Base-by-base conservation (phyloP, 176 grass and related monocot species). In the Carex parvula region DNA sequence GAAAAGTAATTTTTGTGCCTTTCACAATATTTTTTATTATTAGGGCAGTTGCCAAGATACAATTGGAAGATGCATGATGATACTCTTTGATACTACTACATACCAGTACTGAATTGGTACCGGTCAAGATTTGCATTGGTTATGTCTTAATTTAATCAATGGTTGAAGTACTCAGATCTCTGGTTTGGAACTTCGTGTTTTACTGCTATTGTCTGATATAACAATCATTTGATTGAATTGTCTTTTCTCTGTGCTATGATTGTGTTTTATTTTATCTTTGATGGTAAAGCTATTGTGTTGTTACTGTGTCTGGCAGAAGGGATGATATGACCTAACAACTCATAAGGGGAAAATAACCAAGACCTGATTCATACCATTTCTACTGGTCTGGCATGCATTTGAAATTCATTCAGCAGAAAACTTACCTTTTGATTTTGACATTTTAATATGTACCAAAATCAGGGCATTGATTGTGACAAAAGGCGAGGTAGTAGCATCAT, bases 401-500 rank as follows among this genome's bases (percentile, higher is more conserved):
- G 22, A 1, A 78, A 10, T 32, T 78, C 26, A 17, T 57, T 9
- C 44, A 30, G 57, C 2, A 33, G 33, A 33, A 46, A 57, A 18
- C 50, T 78, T 32, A 10, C 13, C 32, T 16, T 32, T 54, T 57
- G 17, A 54, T 16, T 32, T 54, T 57, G 17, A 54, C 26, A 32
- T 18, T 77, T 56, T 17, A 17, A 13, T 32, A 77, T 78, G 26
- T 54, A 57, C 57, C 22, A 56, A 55, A 17, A 35, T 16, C 81
- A 99, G 96, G 88, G 88, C 75, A 83, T 84, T 99, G 85, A 95
- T 99, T 81, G 44, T 99, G 80, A 88, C 85, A 78, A 95, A 99
- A 71, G 93, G 89, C 29, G 96, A 95, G 85, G 57, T 90, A 24
- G 89, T 93, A 69, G 84, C 74, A 26, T 61, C 82, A 68, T 80